Evolutionary conservation across 345 rosid genomes (phyloP).

Genomic region (Gossypium sturtianum): DNA sequence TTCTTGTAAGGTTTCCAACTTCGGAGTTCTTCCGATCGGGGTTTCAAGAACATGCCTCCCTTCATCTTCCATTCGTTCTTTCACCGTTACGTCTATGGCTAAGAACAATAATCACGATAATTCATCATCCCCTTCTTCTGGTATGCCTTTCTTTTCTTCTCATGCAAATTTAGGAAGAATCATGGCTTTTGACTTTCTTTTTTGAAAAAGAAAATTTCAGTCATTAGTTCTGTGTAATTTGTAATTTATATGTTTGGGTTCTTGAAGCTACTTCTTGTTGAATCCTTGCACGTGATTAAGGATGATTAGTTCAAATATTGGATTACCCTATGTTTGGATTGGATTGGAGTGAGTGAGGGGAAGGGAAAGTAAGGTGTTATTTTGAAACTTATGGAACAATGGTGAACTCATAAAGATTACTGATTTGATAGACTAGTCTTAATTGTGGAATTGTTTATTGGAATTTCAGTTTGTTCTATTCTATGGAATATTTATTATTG

Average conservation of each 20-base stretch:
- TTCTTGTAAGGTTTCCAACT: slow-evolving; percentile 19
- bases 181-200: neutral
- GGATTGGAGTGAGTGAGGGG: neutral
- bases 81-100: slow-evolving; percentile 44
- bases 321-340: neutral
- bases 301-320: neutral
- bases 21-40: slow-evolving; percentile 37
- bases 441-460: neutral
- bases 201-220: neutral
- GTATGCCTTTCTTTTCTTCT: slow-evolving; percentile 16
- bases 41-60: slow-evolving; percentile 30
- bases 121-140: slow-evolving; percentile 37
- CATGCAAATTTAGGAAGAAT: neutral
- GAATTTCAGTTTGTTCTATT: neutral
- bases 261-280: slow-evolving; percentile 4
- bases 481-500: neutral
- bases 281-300: neutral
- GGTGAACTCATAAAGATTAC: neutral
- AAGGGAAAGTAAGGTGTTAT: neutral
- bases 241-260: neutral
- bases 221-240: neutral
- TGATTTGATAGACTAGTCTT: neutral
- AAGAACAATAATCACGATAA: slow-evolving; percentile 49
- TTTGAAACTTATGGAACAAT: neutral
- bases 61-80: slow-evolving; percentile 27